A percentile compares a stretch with the other conserved stretches of the same genome.
phyloP scores from a whole-genome alignment of 2,329 filamentous ascomycete species.

The Tolypocladium tropicale region DNA sequence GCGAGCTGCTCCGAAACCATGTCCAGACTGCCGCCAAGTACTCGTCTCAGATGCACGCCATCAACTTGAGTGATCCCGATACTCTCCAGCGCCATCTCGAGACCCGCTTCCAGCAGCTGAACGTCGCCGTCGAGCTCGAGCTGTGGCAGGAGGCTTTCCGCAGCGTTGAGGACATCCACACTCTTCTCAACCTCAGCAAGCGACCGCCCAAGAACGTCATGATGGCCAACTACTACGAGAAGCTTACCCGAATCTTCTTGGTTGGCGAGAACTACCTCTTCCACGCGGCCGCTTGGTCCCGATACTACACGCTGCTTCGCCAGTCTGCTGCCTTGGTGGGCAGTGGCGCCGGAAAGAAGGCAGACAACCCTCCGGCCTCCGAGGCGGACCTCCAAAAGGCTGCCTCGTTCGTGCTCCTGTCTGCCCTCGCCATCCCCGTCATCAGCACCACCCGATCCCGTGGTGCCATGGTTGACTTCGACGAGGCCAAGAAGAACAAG shows the following conservation, averaged over 20 bases:
- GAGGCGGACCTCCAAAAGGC: slow-evolving; percentile 90
- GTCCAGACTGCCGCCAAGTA: slow-evolving; percentile 99
- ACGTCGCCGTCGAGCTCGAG: slow-evolving; percentile 95
- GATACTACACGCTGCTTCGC: slow-evolving; percentile 93
- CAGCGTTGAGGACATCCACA: slow-evolving; percentile 98
- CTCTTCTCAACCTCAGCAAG: slow-evolving; percentile 93
- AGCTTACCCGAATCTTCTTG: slow-evolving; percentile 95
- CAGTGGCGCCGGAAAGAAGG: slow-evolving; percentile 79
- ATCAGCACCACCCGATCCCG: slow-evolving; percentile 97
- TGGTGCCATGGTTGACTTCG: slow-evolving; percentile 90
- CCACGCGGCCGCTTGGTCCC: slow-evolving; percentile 94
- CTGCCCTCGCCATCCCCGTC: slow-evolving; percentile 93
- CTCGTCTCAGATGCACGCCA: slow-evolving; percentile 97
- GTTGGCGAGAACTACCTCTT: slow-evolving; percentile 99
- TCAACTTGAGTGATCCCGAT: slow-evolving; percentile 96
- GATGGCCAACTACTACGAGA: slow-evolving; percentile 99
- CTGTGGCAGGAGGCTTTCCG: slow-evolving; percentile 99
- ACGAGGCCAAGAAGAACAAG: slow-evolving; percentile 97
- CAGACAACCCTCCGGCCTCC: slow-evolving; percentile 82
- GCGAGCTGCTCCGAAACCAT: slow-evolving; percentile 96
- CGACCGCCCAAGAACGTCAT: slow-evolving; percentile 96
- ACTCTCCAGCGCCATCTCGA: slow-evolving; percentile 95
- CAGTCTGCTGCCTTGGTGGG: slow-evolving; percentile 78
- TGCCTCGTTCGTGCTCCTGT: slow-evolving; percentile 90
- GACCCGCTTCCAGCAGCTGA: slow-evolving; percentile 96